A percentile compares a stretch with the other conserved stretches of the same genome.
Conservation (phyloP, 768 basidiomycete species). For the Tylopilus balloui region DNA sequence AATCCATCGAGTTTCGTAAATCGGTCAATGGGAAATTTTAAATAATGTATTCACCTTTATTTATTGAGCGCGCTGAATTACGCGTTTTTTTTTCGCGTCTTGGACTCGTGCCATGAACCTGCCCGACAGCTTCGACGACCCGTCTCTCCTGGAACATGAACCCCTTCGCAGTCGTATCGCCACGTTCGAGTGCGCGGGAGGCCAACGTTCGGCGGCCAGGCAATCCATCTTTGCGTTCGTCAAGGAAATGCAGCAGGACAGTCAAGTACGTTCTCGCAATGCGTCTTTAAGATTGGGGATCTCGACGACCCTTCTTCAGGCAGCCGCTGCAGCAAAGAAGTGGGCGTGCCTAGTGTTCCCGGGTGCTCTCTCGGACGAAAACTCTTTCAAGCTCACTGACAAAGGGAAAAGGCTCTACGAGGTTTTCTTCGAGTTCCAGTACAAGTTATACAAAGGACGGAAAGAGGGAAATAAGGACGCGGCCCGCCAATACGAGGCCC, state of each 20-base stretch:
- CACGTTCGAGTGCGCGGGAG: not conserved
- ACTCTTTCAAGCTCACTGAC: slow-evolving; percentile 4
- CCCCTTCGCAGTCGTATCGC: slow-evolving; percentile 11
- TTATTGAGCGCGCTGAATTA: not conserved
- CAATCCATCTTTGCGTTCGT: slow-evolving; percentile 1
- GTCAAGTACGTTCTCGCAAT: slow-evolving; percentile 12
- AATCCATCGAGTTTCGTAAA: no score
- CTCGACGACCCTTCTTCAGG: slow-evolving; percentile 7
- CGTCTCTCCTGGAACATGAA: slow-evolving; percentile 20
- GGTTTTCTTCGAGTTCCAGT: slow-evolving; percentile 23
- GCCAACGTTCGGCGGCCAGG: not conserved
- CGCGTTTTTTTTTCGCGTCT: not conserved
- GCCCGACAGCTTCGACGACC: slow-evolving; percentile 14
- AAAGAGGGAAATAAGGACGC: not conserved
- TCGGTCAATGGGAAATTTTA: not conserved
- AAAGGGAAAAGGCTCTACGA: slow-evolving; percentile 12
- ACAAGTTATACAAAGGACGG: not conserved
- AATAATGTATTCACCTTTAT: not conserved
- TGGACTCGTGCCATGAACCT: slow-evolving; percentile 14
- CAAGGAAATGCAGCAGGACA: slow-evolving; percentile 7
- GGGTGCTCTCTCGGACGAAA: not conserved
- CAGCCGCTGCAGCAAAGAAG: slow-evolving; percentile 3
- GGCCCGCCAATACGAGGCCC: not conserved
- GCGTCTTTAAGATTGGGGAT: not conserved
- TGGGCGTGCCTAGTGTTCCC: slow-evolving; percentile 17